phyloP scores from a whole-genome alignment of 2,329 filamentous ascomycete species.

The Nannizziopsis barbatae region DNA sequence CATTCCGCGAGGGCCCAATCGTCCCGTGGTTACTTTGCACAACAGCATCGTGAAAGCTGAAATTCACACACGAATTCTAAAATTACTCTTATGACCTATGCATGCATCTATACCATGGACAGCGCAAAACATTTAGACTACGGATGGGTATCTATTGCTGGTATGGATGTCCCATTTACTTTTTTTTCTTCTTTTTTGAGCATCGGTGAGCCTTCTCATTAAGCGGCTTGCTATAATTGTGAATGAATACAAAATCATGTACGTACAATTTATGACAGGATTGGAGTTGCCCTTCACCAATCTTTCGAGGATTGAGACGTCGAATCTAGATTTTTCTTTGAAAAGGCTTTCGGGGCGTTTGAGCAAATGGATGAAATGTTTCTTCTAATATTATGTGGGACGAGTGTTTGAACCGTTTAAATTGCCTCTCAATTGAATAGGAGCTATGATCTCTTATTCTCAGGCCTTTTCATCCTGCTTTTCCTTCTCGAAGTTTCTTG shows the following conservation, averaged over 20 bases:
- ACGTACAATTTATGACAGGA: constrained; percentile 4
- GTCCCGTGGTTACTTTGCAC: constrained; percentile 30
- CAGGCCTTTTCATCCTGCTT: background rate
- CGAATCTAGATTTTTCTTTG: background rate
- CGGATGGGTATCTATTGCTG: background rate
- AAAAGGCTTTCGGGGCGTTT: background rate
- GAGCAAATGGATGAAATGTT: too few relatives aligned
- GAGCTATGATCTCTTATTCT: too few relatives aligned
- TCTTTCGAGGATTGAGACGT: background rate
- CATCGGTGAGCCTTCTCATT: background rate
- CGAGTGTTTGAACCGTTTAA: background rate
- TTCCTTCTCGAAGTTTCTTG: background rate
- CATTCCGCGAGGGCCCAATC: constrained; percentile 36
- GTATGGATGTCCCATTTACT: too few relatives aligned
- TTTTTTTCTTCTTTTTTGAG: background rate
- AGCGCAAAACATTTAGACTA: background rate
- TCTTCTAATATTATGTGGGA: background rate
- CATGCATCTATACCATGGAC: background rate
- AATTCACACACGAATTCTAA: background rate
- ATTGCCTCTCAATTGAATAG: background rate
- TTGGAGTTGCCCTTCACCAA: background rate
- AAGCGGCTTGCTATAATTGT: background rate
- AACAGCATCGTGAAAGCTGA: constrained; percentile 14
- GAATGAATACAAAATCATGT: background rate
- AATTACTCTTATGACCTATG: background rate